Evolutionary conservation across 2,329 filamentous ascomycete genomes (phyloP).

Genomic region (Zymoseptoria passerinii): DNA sequence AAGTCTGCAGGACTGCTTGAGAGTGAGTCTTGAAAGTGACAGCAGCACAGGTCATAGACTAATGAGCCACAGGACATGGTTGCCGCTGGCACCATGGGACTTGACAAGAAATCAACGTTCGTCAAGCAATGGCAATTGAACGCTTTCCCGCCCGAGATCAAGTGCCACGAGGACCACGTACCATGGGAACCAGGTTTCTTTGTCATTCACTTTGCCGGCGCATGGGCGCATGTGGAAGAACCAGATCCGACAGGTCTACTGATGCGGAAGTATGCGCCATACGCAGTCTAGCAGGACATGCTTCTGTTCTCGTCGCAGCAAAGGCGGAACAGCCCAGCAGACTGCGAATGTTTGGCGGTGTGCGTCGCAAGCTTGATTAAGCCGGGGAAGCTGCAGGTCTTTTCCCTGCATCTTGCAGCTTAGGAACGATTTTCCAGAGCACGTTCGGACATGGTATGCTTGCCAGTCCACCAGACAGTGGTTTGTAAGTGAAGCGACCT

Average conservation of each 20-base stretch:
- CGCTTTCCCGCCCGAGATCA: slow-evolving; percentile 33
- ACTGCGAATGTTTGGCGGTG: not conserved
- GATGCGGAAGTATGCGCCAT: slow-evolving; percentile 30
- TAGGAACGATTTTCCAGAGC: not conserved
- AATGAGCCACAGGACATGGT: slow-evolving; percentile 22
- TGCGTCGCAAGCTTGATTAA: not conserved
- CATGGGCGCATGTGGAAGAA: slow-evolving; percentile 36
- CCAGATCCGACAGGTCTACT: slow-evolving; percentile 31
- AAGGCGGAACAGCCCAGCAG: not conserved
- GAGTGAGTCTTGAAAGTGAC: not conserved
- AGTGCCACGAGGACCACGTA: slow-evolving; percentile 27
- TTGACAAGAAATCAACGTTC: slow-evolving; percentile 2
- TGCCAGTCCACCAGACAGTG: too few species aligned
- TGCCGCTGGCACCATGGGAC: not conserved
- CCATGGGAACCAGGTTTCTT: slow-evolving; percentile 31
- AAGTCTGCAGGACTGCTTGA: slow-evolving; percentile 33
- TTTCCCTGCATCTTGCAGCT: not conserved
- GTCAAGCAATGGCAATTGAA: slow-evolving; percentile 33
- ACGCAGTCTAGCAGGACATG: not conserved
- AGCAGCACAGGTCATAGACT: not conserved
- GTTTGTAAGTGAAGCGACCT: too few species aligned
- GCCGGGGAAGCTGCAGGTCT: not conserved
- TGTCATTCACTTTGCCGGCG: slow-evolving; percentile 34
- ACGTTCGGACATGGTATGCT: not conserved
- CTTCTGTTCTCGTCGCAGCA: not conserved